Base-by-base conservation (phyloP, 176 grass and related monocot genomes). In the Dendrocalamus sinicus region DNA sequence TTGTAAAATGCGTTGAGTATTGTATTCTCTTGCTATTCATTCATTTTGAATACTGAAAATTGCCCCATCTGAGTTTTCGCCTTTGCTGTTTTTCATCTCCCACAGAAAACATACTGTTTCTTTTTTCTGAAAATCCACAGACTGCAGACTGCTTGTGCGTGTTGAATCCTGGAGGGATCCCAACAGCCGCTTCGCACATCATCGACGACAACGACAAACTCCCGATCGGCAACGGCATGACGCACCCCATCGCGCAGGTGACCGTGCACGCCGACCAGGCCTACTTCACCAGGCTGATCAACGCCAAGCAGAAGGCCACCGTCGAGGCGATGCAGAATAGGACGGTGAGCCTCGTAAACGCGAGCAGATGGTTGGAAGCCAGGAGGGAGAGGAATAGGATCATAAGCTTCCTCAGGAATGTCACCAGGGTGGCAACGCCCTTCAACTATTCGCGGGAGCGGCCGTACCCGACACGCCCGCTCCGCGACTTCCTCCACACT, bases 241-340 rank as follows among this genome's bases (percentile, higher is more conserved):
- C 89, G 5, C 87, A 96, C 68, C 94, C 91, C 16, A 62, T 91
- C 23, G 55, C 79, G 70, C 91, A 96, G 83, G 87, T 89, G 20
- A 78, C 76, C 22, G 89, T 85, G 73, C 94, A 96, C 67, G 94
- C 94, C 13, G 91, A 79, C 62, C 89, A 85, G 26, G 84, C 89
- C 2, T 93, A 93, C 78, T 96, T 96, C 84, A 81, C 89, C 40
- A 89, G 94, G 6, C 84, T 96, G 15, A 96, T 96, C 67, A 91
- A 91, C 85, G 84, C 20, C 24, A 71, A 44, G 67, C 83, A 91
- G 53, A 91, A 76, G 57, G 24, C 59, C 14, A 7, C 58, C 26
- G 65, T 89, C 30, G 89, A 89, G 80, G 77, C 44, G 46, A 76
- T 93, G 66, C 94, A 91, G 86, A 30, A 8, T 67, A 48, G 19